These are phyloP conservation scores for Candida piceae DNA, from an alignment of 805 yeast species.

Conservation along the genomic window DNA sequence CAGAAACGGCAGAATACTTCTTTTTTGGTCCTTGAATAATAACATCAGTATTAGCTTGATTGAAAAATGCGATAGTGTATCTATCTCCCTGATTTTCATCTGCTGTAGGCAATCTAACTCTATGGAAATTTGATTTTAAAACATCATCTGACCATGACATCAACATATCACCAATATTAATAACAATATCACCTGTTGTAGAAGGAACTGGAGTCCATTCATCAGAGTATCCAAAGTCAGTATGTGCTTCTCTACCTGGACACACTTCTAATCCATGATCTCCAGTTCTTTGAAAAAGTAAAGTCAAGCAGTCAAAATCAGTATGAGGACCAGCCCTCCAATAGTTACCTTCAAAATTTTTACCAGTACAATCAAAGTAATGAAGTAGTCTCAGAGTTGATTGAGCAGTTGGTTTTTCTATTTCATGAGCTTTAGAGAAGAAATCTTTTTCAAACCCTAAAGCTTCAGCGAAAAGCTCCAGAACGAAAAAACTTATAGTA, in stretches of 20 bases:
- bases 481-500: slow-evolving; percentile 20
- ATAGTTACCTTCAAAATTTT: slow-evolving; percentile 16
- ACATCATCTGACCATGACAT: slow-evolving; percentile 35
- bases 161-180: slow-evolving; percentile 35
- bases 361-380: slow-evolving; percentile 27
- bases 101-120: slow-evolving; percentile 28
- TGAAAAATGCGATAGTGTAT: slow-evolving; percentile 32
- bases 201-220: slow-evolving; percentile 33
- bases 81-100: slow-evolving; percentile 28
- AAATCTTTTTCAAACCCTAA: slow-evolving; percentile 26
- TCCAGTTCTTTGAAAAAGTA: slow-evolving; percentile 31
- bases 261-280: slow-evolving; percentile 34
- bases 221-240: slow-evolving; percentile 31
- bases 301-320: slow-evolving; percentile 32
- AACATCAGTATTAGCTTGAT: slow-evolving; percentile 32
- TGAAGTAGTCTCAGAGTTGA: slow-evolving; percentile 32
- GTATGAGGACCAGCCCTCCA: slow-evolving; percentile 38
- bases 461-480: slow-evolving; percentile 29
- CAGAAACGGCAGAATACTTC: slow-evolving; percentile 28
- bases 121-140: slow-evolving; percentile 31
- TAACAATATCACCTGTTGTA: slow-evolving; percentile 30
- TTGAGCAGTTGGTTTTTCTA: slow-evolving; percentile 26
- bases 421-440: slow-evolving; percentile 27
- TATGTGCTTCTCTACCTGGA: slow-evolving; percentile 33
- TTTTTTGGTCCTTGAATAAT: slow-evolving; percentile 25